Percentiles rank a stretch among this genome's conserved stretches.
phyloP scores from a whole-genome alignment of 768 basidiomycete species.

The Gloeopeniophorella convolvens region DNA sequence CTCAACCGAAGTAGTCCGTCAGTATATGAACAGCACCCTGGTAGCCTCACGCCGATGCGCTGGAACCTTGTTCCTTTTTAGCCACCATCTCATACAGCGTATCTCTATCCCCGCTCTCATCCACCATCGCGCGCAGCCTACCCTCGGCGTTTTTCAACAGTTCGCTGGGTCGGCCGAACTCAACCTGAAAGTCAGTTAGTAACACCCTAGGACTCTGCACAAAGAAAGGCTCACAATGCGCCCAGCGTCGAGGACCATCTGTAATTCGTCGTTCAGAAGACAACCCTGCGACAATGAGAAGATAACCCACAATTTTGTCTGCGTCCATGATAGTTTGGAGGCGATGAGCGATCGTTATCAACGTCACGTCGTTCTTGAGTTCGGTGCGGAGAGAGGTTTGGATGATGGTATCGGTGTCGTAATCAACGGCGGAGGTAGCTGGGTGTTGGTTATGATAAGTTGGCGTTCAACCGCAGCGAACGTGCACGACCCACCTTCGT shows the following conservation, averaged over 20 bases:
- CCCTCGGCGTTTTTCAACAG: conserved; percentile 34
- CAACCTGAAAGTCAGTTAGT: conserved; percentile 23
- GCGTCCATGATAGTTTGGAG: conserved; percentile 55
- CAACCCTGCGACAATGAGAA: background rate
- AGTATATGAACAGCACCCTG: too few relatives aligned
- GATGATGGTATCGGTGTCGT: conserved; percentile 50
- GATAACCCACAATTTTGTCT: conserved; percentile 43
- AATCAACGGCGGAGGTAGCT: conserved; percentile 46
- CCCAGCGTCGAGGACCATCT: conserved; percentile 42
- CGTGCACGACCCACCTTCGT: conserved; percentile 37
- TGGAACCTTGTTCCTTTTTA: too few relatives aligned
- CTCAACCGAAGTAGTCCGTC: too few relatives aligned
- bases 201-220: too few relatives aligned
- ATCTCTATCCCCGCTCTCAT: conserved; percentile 35
- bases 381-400: conserved; percentile 48
- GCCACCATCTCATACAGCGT: conserved; percentile 28
- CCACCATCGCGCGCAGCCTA: conserved; percentile 32
- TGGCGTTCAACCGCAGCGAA: background rate
- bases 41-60: too few relatives aligned
- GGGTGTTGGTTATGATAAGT: background rate
- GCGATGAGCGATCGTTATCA: conserved; percentile 58
- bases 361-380: conserved; percentile 37
- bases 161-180: conserved; percentile 40
- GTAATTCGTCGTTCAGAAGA: background rate
- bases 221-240: conserved; percentile 29